Evolutionary conservation across 305 asterid genomes (phyloP).

Genomic region (Solanum aculeatissimum): DNA sequence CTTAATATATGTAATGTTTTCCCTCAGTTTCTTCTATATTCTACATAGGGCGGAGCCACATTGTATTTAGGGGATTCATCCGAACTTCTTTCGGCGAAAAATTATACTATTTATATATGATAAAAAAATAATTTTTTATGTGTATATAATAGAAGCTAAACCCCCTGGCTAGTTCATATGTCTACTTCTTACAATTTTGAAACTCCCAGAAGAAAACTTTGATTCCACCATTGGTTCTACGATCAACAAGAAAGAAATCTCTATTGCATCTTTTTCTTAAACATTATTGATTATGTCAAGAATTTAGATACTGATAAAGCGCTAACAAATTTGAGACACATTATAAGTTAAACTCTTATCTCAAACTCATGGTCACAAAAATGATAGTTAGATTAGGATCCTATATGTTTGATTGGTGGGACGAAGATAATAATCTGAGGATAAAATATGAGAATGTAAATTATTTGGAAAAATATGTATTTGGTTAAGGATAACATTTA

Average conservation of each 20-base stretch:
- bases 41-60: no score
- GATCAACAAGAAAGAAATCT: neutral
- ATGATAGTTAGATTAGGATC: neutral
- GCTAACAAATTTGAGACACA: neutral
- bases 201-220: no score
- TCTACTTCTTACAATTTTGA: no score
- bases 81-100: no score
- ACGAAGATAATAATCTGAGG: neutral
- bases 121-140: no score
- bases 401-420: neutral
- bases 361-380: neutral
- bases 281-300: neutral
- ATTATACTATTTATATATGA: no score
- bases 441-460: neutral
- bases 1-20: neutral
- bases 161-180: no score
- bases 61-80: no score
- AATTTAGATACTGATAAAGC: neutral
- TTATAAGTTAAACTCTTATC: neutral
- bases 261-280: neutral
- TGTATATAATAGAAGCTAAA: no score
- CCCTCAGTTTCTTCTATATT: neutral
- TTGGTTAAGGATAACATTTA: neutral
- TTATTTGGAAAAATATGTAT: neutral
- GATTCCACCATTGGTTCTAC: no score